Conservation (phyloP, 176 grass and related monocot genomes). For the Ensete glaucum region DNA sequence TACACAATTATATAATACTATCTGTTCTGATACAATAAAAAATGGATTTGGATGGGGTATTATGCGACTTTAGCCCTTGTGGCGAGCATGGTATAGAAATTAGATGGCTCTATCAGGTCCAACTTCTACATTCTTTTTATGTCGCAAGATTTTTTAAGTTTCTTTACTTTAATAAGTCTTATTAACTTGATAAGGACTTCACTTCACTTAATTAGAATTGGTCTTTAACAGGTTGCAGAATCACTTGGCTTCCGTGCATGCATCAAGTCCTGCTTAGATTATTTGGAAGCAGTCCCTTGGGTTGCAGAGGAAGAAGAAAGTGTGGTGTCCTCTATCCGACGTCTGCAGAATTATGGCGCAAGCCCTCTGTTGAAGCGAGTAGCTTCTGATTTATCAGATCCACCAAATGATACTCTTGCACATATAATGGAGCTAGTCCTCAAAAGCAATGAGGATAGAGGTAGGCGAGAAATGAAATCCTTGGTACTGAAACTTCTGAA, state of each 20-base stretch:
- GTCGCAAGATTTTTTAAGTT: not conserved
- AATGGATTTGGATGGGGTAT: no score
- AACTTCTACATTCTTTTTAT: no score
- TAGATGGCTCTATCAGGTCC: no score
- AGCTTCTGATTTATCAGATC: constrained; percentile 34
- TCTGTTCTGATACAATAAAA: no score
- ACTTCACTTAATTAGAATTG: not conserved
- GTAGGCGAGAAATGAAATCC: constrained; percentile 69
- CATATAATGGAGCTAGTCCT: constrained; percentile 67
- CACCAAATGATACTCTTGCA: constrained; percentile 41
- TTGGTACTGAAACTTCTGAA: constrained; percentile 68
- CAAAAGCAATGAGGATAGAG: constrained; percentile 53
- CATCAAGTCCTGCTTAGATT: constrained; percentile 68
- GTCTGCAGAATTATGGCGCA: constrained; percentile 42
- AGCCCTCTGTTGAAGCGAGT: constrained; percentile 54
- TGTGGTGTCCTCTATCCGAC: constrained; percentile 45
- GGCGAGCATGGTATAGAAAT: no score
- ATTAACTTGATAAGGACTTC: not conserved
- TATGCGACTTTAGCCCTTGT: no score
- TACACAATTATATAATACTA: no score
- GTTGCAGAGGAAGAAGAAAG: constrained; percentile 62
- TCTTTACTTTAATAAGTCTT: not conserved
- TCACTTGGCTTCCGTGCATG: constrained; percentile 47
- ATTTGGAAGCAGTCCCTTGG: constrained; percentile 81
- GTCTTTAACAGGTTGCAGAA: constrained; percentile 50